Base-by-base conservation (phyloP, 176 grass and related monocot species). In the Chrysopogon serrulatus region DNA sequence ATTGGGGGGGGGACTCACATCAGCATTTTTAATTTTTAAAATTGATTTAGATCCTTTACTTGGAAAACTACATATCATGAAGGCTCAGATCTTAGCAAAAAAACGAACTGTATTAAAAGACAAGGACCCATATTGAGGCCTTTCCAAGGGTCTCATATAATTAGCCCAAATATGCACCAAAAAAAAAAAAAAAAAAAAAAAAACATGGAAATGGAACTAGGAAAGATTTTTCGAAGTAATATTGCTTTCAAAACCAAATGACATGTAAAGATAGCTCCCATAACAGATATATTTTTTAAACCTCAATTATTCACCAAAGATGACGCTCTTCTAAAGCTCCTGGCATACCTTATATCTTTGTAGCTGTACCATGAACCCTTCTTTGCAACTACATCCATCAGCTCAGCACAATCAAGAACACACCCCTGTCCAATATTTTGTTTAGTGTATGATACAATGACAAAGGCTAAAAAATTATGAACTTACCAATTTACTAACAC, bases 331-430 rank as follows among this genome's bases (percentile, higher is more conserved):
- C 40, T 61, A 81, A 91, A 79, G 64, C 43, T 82, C 48, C 43
- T 41, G 19, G 60, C 57, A 49, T 69, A 98, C 96, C 96, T 95
- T 73, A 89, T 83, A 75, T 98, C 96, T 81, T 83, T 88, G 61
- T 96, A 96, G 74, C 92, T 93, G 71, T 98, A 98, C 96, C 96
- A 99, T 65, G 96, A 93, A 41, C 96, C 96, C 56, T 92, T 96
- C 90, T 92, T 99, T 27, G 78, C 83, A 83, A 99, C 91, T 68
- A 96, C 89, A 61, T 99, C 96, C 96, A 99, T 96, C 87, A 99
- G 78, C 85, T 99, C 96, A 71, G 89, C 96, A 89, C 96, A 99
- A 85, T 99, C 96, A 90, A 99, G 71, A 92, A 96, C 68, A 36
- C 96, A 99, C 5, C 96, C 96, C 93, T 99, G 69, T 28, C 79